Conservation (phyloP, 2,329 filamentous ascomycete genomes). For the Penicillium sp. region DNA sequence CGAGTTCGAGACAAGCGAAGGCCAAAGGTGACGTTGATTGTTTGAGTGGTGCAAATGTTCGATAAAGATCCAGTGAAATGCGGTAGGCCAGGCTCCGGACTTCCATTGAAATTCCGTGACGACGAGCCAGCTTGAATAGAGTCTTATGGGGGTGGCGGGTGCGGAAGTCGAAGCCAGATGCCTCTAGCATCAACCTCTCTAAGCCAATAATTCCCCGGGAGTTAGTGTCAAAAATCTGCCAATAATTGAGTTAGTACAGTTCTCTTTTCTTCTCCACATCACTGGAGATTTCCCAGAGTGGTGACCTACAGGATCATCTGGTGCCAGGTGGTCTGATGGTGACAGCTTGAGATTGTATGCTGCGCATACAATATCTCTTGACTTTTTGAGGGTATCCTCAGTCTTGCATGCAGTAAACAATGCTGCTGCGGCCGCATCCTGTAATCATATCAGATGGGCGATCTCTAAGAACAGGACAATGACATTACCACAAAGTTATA, state of each 20-base stretch:
- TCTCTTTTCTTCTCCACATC: neutral
- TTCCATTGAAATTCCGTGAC: slow-evolving; percentile 55
- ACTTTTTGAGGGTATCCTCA: slow-evolving; percentile 97
- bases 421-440: slow-evolving; percentile 84
- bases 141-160: slow-evolving; percentile 84
- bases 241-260: neutral
- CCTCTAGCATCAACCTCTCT: slow-evolving; percentile 89
- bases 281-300: neutral
- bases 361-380: slow-evolving; percentile 85
- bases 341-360: slow-evolving; percentile 80
- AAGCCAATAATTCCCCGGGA: slow-evolving; percentile 83
- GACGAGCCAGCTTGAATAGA: slow-evolving; percentile 74
- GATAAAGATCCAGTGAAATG: slow-evolving; percentile 85
- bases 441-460: slow-evolving; percentile 15
- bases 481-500: slow-evolving; percentile 66
- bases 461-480: neutral
- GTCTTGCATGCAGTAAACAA: slow-evolving; percentile 95
- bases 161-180: slow-evolving; percentile 90
- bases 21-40: slow-evolving; percentile 84
- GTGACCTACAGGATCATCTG: slow-evolving; percentile 73
- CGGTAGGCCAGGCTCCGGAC: slow-evolving; percentile 73
- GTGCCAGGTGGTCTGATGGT: slow-evolving; percentile 66
- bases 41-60: slow-evolving; percentile 90
- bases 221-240: slow-evolving; percentile 73
- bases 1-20: slow-evolving; percentile 77